These are phyloP conservation scores for Candida xyloterini DNA, from an alignment of 805 yeast species.

Conservation along the genomic window DNA sequence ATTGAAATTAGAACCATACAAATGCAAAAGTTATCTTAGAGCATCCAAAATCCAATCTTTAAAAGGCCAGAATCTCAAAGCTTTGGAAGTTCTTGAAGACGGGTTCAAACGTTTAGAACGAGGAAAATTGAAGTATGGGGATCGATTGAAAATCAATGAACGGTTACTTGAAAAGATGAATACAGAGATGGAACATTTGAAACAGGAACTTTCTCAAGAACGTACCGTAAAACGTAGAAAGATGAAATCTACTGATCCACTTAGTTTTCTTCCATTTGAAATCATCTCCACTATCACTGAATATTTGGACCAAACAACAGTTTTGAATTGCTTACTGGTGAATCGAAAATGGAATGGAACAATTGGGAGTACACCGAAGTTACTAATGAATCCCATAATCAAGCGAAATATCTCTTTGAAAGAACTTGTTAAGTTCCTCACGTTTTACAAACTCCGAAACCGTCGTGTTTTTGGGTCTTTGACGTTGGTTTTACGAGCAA, in stretches of 20 bases:
- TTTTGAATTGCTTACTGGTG: conserved; percentile 18
- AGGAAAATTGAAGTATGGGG: conserved; percentile 28
- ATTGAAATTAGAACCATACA: conserved; percentile 39
- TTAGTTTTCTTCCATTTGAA: conserved; percentile 27
- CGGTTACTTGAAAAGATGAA: conserved; percentile 31
- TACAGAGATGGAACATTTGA: conserved; percentile 10
- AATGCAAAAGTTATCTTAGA: conserved; percentile 50
- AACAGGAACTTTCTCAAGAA: not conserved
- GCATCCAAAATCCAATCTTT: conserved; percentile 36
- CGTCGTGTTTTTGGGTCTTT: conserved; percentile 7
- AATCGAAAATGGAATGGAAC: conserved; percentile 18
- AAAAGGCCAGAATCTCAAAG: conserved; percentile 31
- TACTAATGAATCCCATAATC: conserved; percentile 13
- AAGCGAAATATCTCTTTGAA: conserved; percentile 7
- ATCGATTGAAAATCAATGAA: conserved; percentile 31
- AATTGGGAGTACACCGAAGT: conserved; percentile 11
- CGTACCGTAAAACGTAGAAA: conserved; percentile 3
- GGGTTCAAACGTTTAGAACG: conserved; percentile 39
- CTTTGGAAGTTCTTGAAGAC: conserved; percentile 35
- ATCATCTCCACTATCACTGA: conserved; percentile 14
- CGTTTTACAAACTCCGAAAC: conserved; percentile 12
- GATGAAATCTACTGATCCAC: conserved; percentile 20
- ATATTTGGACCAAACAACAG: conserved; percentile 14
- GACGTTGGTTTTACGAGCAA: conserved; percentile 8
- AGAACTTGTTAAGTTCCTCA: conserved; percentile 17